Conservation (phyloP, 1,284 basidiomycete species). For the Flammula alnicola region DNA sequence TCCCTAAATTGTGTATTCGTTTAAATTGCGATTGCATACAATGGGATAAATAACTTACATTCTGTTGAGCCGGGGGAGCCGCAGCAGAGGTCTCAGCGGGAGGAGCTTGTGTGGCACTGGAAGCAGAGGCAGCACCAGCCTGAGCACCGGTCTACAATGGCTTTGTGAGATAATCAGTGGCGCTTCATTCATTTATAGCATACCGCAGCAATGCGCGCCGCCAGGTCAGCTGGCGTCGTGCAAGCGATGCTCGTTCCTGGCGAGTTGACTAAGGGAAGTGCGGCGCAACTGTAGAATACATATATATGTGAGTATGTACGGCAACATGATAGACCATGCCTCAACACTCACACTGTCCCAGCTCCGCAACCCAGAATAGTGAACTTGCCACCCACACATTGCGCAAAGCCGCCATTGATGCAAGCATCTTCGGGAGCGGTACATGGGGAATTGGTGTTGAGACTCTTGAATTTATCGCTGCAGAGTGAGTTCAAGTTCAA, state of each 20-base stretch:
- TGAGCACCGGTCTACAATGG: slow-evolving; percentile 4
- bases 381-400: slow-evolving; percentile 55
- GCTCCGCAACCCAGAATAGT: slow-evolving; percentile 44
- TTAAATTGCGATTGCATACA: background rate
- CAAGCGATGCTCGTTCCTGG: slow-evolving; percentile 5
- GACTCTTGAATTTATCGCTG: slow-evolving; percentile 50
- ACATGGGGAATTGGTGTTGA: slow-evolving; percentile 49
- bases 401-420: slow-evolving; percentile 49
- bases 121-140: background rate
- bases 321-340: too few relatives aligned
- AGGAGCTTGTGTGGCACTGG: background rate
- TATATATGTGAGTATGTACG: too few relatives aligned
- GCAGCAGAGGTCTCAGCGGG: background rate
- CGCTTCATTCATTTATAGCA: background rate
- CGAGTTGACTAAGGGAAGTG: slow-evolving; percentile 46
- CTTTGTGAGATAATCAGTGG: background rate
- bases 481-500: too few relatives aligned
- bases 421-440: slow-evolving; percentile 51
- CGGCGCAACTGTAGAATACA: slow-evolving; percentile 49
- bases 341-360: slow-evolving; percentile 49
- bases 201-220: slow-evolving; percentile 8
- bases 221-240: slow-evolving; percentile 4
- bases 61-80: background rate
- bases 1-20: slow-evolving; percentile 7
- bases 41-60: background rate